These are phyloP conservation scores for Saccharomyces hybrid DNA, from an alignment of 1,139 yeast species.

Conservation along the genomic window DNA sequence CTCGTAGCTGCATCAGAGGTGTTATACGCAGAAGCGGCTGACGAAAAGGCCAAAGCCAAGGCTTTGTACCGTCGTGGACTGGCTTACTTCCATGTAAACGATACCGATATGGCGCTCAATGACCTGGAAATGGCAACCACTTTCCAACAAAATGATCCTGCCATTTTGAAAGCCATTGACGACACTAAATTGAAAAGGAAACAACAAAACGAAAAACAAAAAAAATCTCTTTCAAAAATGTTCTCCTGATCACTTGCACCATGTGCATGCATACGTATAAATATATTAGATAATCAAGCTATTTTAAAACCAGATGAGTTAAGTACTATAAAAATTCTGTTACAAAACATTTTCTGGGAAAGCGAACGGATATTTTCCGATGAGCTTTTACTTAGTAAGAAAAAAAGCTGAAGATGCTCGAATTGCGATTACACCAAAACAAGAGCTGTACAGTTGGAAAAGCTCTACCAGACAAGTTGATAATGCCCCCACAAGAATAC, in stretches of 20 bases:
- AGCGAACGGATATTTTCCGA: neutral
- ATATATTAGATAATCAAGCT: neutral
- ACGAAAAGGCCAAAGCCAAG: constrained; percentile 66
- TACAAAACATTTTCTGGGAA: neutral
- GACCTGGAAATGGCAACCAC: constrained; percentile 61
- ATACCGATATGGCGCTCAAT: constrained; percentile 61
- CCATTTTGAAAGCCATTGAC: constrained; percentile 56
- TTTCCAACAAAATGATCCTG: constrained; percentile 67
- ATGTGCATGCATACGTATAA: neutral
- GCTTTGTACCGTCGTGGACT: constrained; percentile 81
- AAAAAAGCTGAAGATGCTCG: neutral
- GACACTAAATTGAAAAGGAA: constrained; percentile 51
- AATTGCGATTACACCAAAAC: no score
- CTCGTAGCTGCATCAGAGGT: constrained; percentile 59
- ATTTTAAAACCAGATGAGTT: no score
- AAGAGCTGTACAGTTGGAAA: no score
- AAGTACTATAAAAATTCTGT: neutral
- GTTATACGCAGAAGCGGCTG: constrained; percentile 52
- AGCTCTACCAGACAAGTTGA: no score
- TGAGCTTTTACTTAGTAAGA: neutral
- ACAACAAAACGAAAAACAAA: constrained; percentile 58
- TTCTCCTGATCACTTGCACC: constrained; percentile 33
- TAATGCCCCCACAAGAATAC: constrained; percentile 9
- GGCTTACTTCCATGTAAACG: constrained; percentile 56
- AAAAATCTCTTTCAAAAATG: constrained; percentile 79